Evolutionary conservation across 768 basidiomycete genomes (phyloP).

Genomic region (Butyriboletus loyo): DNA sequence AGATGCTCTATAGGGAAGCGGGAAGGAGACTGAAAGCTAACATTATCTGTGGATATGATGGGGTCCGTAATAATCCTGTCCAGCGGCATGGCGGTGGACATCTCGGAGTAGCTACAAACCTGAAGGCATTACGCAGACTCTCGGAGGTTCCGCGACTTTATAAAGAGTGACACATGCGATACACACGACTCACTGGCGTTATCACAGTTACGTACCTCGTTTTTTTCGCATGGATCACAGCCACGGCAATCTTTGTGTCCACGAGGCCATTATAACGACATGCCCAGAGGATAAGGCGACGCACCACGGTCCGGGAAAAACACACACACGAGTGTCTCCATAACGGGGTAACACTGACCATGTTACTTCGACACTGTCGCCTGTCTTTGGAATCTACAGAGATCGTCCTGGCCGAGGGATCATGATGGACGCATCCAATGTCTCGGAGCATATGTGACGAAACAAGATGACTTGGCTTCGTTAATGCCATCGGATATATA

Average conservation of each 20-base stretch:
- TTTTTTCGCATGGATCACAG: constrained; percentile 9
- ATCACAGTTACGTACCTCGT: constrained; percentile 21
- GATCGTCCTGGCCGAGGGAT: background rate
- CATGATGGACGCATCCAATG: background rate
- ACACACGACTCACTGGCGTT: constrained; percentile 12
- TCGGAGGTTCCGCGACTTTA: constrained; percentile 15
- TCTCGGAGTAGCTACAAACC: background rate
- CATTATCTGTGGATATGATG: constrained; percentile 35
- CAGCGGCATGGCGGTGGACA: constrained; percentile 18
- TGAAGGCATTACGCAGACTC: constrained; percentile 7
- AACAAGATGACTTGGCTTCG: background rate
- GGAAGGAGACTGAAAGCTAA: constrained; percentile 22
- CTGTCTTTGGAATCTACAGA: constrained; percentile 8
- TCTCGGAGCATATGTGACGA: too few species aligned
- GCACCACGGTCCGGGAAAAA: background rate
- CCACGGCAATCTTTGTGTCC: background rate
- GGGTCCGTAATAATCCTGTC: constrained; percentile 34
- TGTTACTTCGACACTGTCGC: background rate
- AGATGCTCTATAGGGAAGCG: constrained; percentile 21
- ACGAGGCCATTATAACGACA: background rate
- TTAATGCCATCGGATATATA: background rate
- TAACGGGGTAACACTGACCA: background rate
- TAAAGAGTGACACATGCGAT: constrained; percentile 22
- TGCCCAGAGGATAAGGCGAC: background rate
- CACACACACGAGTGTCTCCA: too few species aligned